A percentile compares a stretch with the other conserved stretches of the same genome.
phyloP scores from a whole-genome alignment of 139 green algal genomes.

The Coelastrella sp. region DNA sequence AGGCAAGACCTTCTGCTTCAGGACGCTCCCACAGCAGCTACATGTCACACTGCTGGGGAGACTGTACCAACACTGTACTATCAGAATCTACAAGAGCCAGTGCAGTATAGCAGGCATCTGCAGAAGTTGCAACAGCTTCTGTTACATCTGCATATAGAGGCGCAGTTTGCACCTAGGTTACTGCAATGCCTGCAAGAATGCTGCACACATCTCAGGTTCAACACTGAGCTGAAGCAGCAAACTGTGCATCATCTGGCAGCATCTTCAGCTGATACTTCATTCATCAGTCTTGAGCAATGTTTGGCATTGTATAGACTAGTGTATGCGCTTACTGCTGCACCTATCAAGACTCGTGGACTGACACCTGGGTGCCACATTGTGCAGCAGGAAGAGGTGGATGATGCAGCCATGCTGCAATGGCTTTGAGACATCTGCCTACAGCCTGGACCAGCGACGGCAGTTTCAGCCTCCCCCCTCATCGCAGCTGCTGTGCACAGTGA shows the following conservation, averaged over 20 bases:
- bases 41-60: neutral
- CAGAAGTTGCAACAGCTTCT: slow-evolving; percentile 40
- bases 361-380: neutral
- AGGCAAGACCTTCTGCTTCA: neutral
- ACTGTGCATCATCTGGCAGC: too few species aligned
- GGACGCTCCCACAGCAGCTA: neutral
- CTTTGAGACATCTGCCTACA: neutral
- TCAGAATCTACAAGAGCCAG: neutral
- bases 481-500: too few species aligned
- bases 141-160: slow-evolving; percentile 1
- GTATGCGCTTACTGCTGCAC: neutral
- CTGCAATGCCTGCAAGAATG: neutral
- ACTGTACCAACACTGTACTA: slow-evolving; percentile 5
- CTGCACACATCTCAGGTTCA: too few species aligned
- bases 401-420: slow-evolving; percentile 17
- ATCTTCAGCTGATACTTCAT: neutral
- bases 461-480: too few species aligned
- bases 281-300: neutral
- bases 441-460: too few species aligned
- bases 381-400: neutral
- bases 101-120: slow-evolving; percentile 9
- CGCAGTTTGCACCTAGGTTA: neutral
- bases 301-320: slow-evolving; percentile 18
- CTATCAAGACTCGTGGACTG: neutral
- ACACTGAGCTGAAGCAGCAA: too few species aligned